These are phyloP conservation scores for Zangia roseola DNA, from an alignment of 768 basidiomycete genomes.

Conservation along the genomic window DNA sequence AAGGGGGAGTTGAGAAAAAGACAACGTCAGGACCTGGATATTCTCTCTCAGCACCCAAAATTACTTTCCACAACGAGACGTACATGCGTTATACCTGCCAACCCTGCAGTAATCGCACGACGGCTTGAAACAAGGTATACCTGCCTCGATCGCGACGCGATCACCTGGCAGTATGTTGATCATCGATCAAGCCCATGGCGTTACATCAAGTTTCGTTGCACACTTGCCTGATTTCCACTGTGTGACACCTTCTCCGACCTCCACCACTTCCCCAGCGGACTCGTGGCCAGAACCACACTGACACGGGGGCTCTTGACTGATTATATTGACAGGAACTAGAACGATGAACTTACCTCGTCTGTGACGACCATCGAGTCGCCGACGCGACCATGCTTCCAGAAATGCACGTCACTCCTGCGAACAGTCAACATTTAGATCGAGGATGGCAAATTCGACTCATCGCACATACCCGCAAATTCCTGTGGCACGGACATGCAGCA, in stretches of 20 bases:
- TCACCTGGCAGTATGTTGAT: slow-evolving; percentile 42
- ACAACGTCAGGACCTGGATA: slow-evolving; percentile 43
- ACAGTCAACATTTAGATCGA: neutral
- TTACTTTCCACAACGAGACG: neutral
- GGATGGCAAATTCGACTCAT: neutral
- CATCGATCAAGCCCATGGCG: neutral
- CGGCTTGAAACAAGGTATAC: slow-evolving; percentile 64
- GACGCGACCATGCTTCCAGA: slow-evolving; percentile 69
- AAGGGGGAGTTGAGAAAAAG: slow-evolving; percentile 72
- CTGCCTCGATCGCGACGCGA: slow-evolving; percentile 67
- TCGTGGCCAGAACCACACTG: slow-evolving; percentile 72
- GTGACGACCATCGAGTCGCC: slow-evolving; percentile 71
- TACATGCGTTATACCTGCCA: slow-evolving; percentile 65
- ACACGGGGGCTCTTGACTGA: neutral
- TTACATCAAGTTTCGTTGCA: neutral
- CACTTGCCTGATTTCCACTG: slow-evolving; percentile 57
- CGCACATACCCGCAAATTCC: slow-evolving; percentile 63
- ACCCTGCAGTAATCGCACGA: slow-evolving; percentile 60
- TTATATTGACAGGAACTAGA: neutral
- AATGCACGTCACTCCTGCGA: slow-evolving; percentile 66
- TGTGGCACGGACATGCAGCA: slow-evolving; percentile 64
- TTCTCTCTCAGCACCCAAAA: slow-evolving; percentile 1
- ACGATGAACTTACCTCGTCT: slow-evolving; percentile 47
- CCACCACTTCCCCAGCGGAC: slow-evolving; percentile 65
- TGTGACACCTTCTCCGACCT: slow-evolving; percentile 64